These are phyloP conservation scores for Jacaranda mimosifolia DNA, from an alignment of 257 asterid genomes.

Conservation along the genomic window DNA sequence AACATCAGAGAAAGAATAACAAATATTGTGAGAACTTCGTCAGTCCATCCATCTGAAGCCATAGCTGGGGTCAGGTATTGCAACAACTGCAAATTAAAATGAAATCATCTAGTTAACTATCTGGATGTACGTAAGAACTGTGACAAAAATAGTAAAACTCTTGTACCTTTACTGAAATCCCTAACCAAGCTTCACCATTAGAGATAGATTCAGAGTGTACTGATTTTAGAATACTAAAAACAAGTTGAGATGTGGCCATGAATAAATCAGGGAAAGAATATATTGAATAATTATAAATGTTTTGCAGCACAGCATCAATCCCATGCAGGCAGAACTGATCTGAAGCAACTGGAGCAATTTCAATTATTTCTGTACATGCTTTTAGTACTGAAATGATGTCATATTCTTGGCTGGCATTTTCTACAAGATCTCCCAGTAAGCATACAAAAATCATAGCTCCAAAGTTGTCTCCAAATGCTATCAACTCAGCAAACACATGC, in stretches of 20 bases:
- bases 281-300: conserved; percentile 48
- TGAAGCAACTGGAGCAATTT: conserved; percentile 74
- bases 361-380: conserved; percentile 57
- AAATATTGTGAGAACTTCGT: conserved; percentile 60
- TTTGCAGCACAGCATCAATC: conserved; percentile 61
- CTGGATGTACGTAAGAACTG: conserved; percentile 3
- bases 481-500: conserved; percentile 68
- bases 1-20: conserved; percentile 73
- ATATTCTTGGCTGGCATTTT: conserved; percentile 54
- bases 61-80: conserved; percentile 56
- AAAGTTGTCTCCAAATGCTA: conserved; percentile 69
- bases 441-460: conserved; percentile 61
- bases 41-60: conserved; percentile 66
- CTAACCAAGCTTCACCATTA: conserved; percentile 72
- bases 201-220: conserved; percentile 65
- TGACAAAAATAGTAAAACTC: neutral
- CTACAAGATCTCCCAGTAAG: conserved; percentile 66
- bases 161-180: conserved; percentile 67
- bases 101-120: conserved; percentile 28
- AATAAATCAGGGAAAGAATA: conserved; percentile 57
- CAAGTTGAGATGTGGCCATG: conserved; percentile 58
- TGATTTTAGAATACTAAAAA: conserved; percentile 58
- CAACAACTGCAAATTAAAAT: conserved; percentile 56
- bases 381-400: conserved; percentile 66
- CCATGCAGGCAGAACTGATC: conserved; percentile 79